Evolutionary conservation across 805 yeast species (phyloP).

Genomic region (Saccharomycopsis malanga): DNA sequence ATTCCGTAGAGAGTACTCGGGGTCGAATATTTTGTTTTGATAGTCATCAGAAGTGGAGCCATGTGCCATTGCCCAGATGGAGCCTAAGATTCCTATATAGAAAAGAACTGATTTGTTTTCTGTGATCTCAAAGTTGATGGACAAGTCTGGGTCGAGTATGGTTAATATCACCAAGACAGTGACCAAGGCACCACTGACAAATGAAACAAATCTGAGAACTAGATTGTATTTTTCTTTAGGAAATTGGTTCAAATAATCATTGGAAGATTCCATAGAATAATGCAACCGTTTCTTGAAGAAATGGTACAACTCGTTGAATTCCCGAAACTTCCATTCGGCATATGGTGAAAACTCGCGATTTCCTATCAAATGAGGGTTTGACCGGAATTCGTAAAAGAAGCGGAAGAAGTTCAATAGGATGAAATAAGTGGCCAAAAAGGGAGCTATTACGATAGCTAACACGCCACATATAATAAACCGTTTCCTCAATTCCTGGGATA

Average conservation of each 20-base stretch:
- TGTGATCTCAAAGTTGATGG: conserved; percentile 82
- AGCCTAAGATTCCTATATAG: conserved; percentile 83
- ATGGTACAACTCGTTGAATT: conserved; percentile 88
- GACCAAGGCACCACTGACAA: conserved; percentile 81
- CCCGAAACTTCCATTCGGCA: conserved; percentile 94
- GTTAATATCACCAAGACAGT: conserved; percentile 78
- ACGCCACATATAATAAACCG: conserved; percentile 85
- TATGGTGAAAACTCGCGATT: conserved; percentile 86
- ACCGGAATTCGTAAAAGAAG: conserved; percentile 86
- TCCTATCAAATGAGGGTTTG: conserved; percentile 77
- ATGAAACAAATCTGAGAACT: conserved; percentile 53
- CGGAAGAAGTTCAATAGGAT: conserved; percentile 77
- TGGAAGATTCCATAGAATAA: conserved; percentile 71
- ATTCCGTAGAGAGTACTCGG: conserved; percentile 75
- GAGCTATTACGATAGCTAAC: conserved; percentile 74
- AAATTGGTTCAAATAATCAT: conserved; percentile 80
- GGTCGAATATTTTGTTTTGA: conserved; percentile 65
- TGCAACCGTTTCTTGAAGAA: conserved; percentile 74
- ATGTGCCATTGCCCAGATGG: conserved; percentile 78
- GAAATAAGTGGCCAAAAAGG: conserved; percentile 79
- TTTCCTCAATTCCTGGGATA: conserved; percentile 64
- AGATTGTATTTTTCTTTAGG: conserved; percentile 70
- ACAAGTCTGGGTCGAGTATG: conserved; percentile 81
- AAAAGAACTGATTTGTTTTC: conserved; percentile 76
- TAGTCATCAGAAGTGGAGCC: conserved; percentile 34